These are phyloP conservation scores for Magnolia sinica DNA, from an alignment of 164 flowering plant genomes.

Conservation along the genomic window DNA sequence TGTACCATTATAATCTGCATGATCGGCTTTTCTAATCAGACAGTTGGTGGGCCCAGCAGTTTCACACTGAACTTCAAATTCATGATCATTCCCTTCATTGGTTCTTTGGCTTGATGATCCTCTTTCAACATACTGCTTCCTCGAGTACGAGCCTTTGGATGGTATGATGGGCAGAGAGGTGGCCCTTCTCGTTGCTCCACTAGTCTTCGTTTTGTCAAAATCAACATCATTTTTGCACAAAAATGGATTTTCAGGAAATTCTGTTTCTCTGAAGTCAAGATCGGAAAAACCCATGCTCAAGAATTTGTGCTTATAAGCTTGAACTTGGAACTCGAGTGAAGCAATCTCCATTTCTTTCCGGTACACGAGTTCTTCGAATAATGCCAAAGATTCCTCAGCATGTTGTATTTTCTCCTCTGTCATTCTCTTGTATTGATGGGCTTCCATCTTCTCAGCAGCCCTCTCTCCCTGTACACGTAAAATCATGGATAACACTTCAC, in stretches of 20 bases:
- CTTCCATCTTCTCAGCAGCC: slow-evolving; percentile 79
- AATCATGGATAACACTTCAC: slow-evolving; percentile 81
- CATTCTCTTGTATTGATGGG: slow-evolving; percentile 79
- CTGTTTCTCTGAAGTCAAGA: slow-evolving; percentile 29
- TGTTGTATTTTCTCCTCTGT: slow-evolving; percentile 76
- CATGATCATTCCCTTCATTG: slow-evolving; percentile 13
- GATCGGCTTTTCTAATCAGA: background rate
- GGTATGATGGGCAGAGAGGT: slow-evolving; percentile 37
- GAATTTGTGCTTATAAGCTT: slow-evolving; percentile 62
- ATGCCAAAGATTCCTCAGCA: slow-evolving; percentile 52
- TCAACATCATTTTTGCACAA: slow-evolving; percentile 24
- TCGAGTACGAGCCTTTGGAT: slow-evolving; percentile 15
- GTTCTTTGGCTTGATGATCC: slow-evolving; percentile 6
- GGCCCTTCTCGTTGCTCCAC: slow-evolving; percentile 30
- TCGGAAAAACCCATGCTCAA: slow-evolving; percentile 58
- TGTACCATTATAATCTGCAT: background rate
- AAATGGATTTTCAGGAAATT: slow-evolving; percentile 28
- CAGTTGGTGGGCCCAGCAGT: background rate
- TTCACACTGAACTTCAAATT: slow-evolving; percentile 10
- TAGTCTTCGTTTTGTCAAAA: slow-evolving; percentile 19
- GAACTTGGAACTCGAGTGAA: slow-evolving; percentile 67
- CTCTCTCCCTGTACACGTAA: slow-evolving; percentile 80
- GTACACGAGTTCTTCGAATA: slow-evolving; percentile 57
- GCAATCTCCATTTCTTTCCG: slow-evolving; percentile 83
- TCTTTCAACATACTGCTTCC: slow-evolving; percentile 22